phyloP scores from a whole-genome alignment of 495 filamentous ascomycete species.

The Astrocystis sublimbata region DNA sequence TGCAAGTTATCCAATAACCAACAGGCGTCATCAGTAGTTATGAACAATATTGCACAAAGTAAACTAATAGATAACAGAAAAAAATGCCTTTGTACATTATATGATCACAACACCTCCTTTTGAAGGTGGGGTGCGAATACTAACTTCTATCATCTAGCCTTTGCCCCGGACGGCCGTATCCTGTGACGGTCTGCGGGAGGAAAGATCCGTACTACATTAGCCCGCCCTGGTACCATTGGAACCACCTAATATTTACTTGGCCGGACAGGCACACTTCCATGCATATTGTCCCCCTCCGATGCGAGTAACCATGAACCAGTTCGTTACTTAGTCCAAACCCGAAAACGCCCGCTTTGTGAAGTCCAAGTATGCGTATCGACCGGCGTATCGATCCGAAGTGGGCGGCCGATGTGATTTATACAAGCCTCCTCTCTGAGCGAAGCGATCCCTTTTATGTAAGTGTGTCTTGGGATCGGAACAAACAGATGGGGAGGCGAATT shows the following conservation, averaged over 20 bases:
- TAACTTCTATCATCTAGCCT: slow-evolving; percentile 11
- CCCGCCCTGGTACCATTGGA: neutral
- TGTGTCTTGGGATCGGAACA: neutral
- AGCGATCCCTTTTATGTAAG: neutral
- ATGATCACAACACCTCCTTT: neutral
- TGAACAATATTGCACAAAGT: neutral
- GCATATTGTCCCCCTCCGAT: slow-evolving; percentile 15
- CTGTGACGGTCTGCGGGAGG: neutral
- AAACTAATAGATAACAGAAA: neutral
- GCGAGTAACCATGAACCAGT: slow-evolving; percentile 11
- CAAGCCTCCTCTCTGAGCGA: slow-evolving; percentile 7
- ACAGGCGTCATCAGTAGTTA: too few species aligned
- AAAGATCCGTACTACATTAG: slow-evolving; percentile 5
- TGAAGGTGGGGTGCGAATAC: neutral
- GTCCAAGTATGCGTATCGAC: slow-evolving; percentile 18
- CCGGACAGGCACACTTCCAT: slow-evolving; percentile 11
- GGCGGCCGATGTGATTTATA: slow-evolving; percentile 17
- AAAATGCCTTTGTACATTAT: slow-evolving; percentile 12
- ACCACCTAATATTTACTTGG: neutral
- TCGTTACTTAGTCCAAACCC: slow-evolving; percentile 17
- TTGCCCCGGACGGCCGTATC: neutral
- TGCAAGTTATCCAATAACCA: neutral
- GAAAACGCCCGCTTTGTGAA: slow-evolving; percentile 22
- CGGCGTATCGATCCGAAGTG: slow-evolving; percentile 18
- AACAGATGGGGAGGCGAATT: neutral